Evolutionary conservation across 2,329 filamentous ascomycete genomes (phyloP).

Genomic region (Phyllosticta paracitricarpa): DNA sequence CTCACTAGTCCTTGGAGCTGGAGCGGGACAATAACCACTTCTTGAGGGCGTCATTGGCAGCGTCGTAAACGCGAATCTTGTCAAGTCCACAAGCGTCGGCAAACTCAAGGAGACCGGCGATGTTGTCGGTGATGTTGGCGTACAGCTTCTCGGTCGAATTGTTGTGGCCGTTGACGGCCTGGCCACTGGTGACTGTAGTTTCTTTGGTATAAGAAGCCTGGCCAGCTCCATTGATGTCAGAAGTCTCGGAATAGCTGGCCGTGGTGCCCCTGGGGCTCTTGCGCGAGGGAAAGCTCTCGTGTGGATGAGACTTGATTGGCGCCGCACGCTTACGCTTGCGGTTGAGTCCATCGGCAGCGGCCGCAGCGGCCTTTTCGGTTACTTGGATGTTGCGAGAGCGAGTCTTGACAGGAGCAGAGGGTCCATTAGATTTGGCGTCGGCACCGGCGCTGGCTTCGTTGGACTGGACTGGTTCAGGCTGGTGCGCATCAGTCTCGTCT

Average conservation of each 20-base stretch:
- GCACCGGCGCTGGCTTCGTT: neutral
- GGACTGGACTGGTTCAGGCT: neutral
- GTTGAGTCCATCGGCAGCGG: neutral
- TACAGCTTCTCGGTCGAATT: neutral
- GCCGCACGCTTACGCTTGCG: slow-evolving; percentile 2
- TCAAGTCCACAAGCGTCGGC: neutral
- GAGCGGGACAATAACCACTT: neutral
- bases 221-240: neutral
- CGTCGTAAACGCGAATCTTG: neutral
- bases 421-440: neutral
- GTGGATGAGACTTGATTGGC: neutral
- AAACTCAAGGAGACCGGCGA: neutral
- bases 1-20: neutral
- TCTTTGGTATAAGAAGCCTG: neutral
- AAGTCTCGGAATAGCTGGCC: neutral
- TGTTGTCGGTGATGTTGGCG: neutral
- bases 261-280: neutral
- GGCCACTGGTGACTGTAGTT: neutral
- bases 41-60: neutral
- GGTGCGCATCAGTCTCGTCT: neutral
- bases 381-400: slow-evolving; percentile 4
- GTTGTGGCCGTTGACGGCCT: neutral
- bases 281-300: neutral
- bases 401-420: neutral
- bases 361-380: slow-evolving; percentile 4